Percentiles rank a stretch among this genome's conserved stretches.
phyloP scores from a whole-genome alignment of 208 protist species.

The Acanthamoeba lenticulata region DNA sequence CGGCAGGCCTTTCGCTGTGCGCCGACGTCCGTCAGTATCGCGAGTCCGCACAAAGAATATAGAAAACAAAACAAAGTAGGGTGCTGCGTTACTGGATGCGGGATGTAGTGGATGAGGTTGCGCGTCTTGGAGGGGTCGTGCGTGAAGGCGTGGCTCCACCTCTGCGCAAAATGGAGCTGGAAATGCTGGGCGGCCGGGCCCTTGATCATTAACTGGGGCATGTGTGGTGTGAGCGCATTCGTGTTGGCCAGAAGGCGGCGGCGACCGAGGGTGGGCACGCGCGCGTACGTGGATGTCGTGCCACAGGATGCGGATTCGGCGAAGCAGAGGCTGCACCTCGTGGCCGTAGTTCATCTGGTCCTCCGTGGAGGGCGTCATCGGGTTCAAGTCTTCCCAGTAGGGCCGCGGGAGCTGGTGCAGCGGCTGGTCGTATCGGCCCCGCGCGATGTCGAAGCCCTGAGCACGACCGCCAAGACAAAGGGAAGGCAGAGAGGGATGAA shows the following conservation, averaged over 20 bases:
- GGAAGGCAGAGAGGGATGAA: neutral
- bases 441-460: constrained; percentile 79
- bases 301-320: constrained; percentile 80
- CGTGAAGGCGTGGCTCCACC: constrained; percentile 80
- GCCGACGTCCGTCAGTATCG: neutral
- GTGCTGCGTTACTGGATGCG: neutral
- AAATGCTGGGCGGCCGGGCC: constrained; percentile 69
- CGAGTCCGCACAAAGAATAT: neutral
- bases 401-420: constrained; percentile 76
- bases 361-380: constrained; percentile 32
- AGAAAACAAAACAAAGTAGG: neutral
- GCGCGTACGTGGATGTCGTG: constrained; percentile 76
- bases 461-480: neutral
- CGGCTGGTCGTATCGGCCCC: constrained; percentile 82
- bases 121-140: constrained; percentile 71
- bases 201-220: constrained; percentile 73
- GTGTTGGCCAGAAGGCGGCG: neutral
- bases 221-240: neutral
- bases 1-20: neutral
- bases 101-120: neutral
- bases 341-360: constrained; percentile 38
- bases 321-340: constrained; percentile 77
- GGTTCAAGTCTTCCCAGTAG: constrained; percentile 63
- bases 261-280: neutral
- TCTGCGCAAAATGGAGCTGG: constrained; percentile 78